Conservation (phyloP, 106 monocot species). For the Agapanthus africanus region DNA sequence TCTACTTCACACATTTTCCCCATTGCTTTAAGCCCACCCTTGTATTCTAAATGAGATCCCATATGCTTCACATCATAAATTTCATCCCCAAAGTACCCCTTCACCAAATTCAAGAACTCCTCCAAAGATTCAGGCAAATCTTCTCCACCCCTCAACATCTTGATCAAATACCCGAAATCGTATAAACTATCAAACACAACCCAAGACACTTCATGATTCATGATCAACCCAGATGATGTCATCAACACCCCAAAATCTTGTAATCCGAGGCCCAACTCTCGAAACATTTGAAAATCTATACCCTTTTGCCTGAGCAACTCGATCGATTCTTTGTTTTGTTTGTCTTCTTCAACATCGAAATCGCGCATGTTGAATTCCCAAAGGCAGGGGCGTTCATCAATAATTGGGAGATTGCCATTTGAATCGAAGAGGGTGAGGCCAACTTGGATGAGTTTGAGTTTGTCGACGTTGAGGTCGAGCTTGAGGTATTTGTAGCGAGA, state of each 20-base stretch:
- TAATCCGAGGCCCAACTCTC: too few relatives aligned
- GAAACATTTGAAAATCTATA: too few relatives aligned
- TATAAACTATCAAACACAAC: constrained; percentile 31
- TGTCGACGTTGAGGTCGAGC: too few relatives aligned
- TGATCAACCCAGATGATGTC: too few relatives aligned
- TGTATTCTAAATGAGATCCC: constrained; percentile 11
- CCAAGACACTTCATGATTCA: too few relatives aligned
- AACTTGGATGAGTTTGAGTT: not conserved
- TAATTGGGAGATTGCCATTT: not conserved
- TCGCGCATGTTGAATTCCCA: too few relatives aligned
- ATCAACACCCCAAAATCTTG: too few relatives aligned
- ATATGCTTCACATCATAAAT: constrained; percentile 36
- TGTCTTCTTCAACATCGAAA: too few relatives aligned
- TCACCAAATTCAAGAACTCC: constrained; percentile 21
- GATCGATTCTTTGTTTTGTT: too few relatives aligned
- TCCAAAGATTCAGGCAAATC: constrained; percentile 5
- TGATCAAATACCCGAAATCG: constrained; percentile 39
- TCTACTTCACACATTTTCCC: constrained; percentile 14
- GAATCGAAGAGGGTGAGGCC: not conserved
- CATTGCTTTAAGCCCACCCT: constrained; percentile 26
- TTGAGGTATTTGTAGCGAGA: too few relatives aligned
- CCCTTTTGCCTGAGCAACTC: too few relatives aligned
- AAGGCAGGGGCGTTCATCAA: not conserved
- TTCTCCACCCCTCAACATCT: constrained; percentile 9
- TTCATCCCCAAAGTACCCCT: constrained; percentile 9